Evolutionary conservation across 164 flowering plant genomes (phyloP), one percentile per base, ranked within the genome.

Genomic region (Annona squamosa): DNA sequence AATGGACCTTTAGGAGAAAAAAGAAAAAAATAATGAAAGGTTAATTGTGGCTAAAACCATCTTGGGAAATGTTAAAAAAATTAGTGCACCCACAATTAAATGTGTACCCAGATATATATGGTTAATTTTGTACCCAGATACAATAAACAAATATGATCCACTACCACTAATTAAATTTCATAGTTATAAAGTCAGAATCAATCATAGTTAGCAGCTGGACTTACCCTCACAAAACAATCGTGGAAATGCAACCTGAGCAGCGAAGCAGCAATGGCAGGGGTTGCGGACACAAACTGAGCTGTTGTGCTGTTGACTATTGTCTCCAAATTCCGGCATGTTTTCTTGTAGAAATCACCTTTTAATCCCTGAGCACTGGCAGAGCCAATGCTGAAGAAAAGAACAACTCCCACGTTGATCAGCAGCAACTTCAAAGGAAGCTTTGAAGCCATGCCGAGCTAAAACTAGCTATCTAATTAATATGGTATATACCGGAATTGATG

Each of bases 221-320:
- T 4, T 80, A 85, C 88, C 81, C 85, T 74, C 3, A 84, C 85
- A 26, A 86, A 86, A 52, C 89, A 86, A n/a, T 86, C 89, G 63
- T 86, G 89, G 46, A 86, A 86, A 48, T 81, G 85, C 79, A 86
- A 68, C 45, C 89, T 80, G 37, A 86, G 26, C 63, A 84, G 44
- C 6, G 87, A 75, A 3, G 80, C 86, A 3, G 82, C 82, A 4
- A 84, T 80, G 0, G 73, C 16, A 9, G 85, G 87, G 3, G 77
- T 82, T 10, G 5, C 13, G 1, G 78, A 62, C 0, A 83, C 56
- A 71, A n/a, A 48, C 0, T 69, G 56, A 4, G 59, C 46, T 0
- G 72, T 62, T 0, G 75, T 71, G 42, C 77, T 68, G 65, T 52
- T 64, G 0, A 84, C 84, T 10, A 86, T 79, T 2, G 13, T 26